Base-by-base conservation (phyloP, 371 early-diverging fungal genomes). In the Lichtheimia ornata region DNA sequence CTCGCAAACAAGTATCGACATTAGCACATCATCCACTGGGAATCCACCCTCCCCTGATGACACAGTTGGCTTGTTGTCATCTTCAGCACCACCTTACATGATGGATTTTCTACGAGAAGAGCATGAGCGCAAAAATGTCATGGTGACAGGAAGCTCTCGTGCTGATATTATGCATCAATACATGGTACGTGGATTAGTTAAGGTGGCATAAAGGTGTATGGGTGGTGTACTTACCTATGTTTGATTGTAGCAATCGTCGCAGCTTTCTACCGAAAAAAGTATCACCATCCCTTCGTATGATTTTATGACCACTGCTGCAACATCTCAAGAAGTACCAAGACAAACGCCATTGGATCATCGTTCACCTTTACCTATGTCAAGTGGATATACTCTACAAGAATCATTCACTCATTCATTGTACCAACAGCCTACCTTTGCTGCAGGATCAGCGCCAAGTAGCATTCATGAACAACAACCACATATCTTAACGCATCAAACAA, bases 61-160 rank as follows among this genome's bases (percentile, higher is more conserved):
- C 50, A 72, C 72, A n/a, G 58, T 62, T 27, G 58, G 62, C 17
- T 50, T 68, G 20, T 53, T 72, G 9, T 72, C 72, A 25, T 67
- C 72, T 17, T 72, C 72, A 13, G 72, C 72, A 47, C 72, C 72
- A 20, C 72, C 72, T 6, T 72, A 68, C 44, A 65, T 68, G 65
- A 65, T 68, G 61, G 67, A 66, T 28, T 65, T 71, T 58, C 22
- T 66, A 44, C 60, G 58, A 14, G 59, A 51, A 18, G 56, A 61
- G 9, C 25, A 42, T 13, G 43, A 45, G 5, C 35, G 40, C 30
- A 64, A 55, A 17, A 63, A 57, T 35, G 57, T 57, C 11, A 15
- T 63, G 27, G 28, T 63, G 12, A 49, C 52, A n/a, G 63, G 63
- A 4, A 63, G 63, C 43, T 43, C 63, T 0, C 56, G 35, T 14